Percentiles rank a stretch among this genome's conserved stretches.
phyloP scores from a whole-genome alignment of 805 yeast species.

The Ogataea ganodermae region DNA sequence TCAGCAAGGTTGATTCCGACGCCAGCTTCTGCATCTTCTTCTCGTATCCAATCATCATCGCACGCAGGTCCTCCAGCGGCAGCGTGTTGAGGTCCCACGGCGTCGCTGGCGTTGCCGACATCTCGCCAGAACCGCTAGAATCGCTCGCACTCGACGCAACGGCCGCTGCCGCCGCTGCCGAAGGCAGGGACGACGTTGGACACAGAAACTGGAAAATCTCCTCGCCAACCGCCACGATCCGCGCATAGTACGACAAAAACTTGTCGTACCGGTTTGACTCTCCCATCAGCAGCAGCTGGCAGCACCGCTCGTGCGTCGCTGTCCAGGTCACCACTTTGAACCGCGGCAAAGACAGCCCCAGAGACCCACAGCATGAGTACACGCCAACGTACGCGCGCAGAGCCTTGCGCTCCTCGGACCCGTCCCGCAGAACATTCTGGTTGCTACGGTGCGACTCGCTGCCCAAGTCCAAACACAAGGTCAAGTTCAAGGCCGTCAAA shows the following conservation, averaged over 20 bases:
- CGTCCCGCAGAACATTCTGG: conserved; percentile 30
- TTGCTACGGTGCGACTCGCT: conserved; percentile 34
- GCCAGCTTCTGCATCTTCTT: conserved; percentile 41
- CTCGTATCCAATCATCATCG: conserved; percentile 43
- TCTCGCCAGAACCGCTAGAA: neutral
- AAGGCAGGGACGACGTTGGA: conserved; percentile 29
- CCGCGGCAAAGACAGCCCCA: conserved; percentile 52
- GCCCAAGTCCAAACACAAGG: conserved; percentile 53
- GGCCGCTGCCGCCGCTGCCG: conserved; percentile 14
- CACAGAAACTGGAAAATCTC: conserved; percentile 46
- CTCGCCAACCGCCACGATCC: conserved; percentile 50
- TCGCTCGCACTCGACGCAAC: conserved; percentile 8
- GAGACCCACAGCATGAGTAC: conserved; percentile 52
- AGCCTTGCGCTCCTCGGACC: conserved; percentile 37
- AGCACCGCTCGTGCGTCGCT: conserved; percentile 42
- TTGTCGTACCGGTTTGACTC: conserved; percentile 42
- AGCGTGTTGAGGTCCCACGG: conserved; percentile 1
- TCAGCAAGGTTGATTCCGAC: conserved; percentile 42
- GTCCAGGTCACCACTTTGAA: conserved; percentile 54
- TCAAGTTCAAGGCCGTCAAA: conserved; percentile 45
- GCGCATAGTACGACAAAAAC: conserved; percentile 47
- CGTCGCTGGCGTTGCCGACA: neutral
- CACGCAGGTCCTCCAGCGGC: conserved; percentile 29
- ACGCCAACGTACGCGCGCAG: conserved; percentile 49
- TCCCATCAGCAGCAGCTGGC: conserved; percentile 36